These are phyloP conservation scores for Achaetomium macrosporum DNA, from an alignment of 2,329 filamentous ascomycete species.

Conservation along the genomic window DNA sequence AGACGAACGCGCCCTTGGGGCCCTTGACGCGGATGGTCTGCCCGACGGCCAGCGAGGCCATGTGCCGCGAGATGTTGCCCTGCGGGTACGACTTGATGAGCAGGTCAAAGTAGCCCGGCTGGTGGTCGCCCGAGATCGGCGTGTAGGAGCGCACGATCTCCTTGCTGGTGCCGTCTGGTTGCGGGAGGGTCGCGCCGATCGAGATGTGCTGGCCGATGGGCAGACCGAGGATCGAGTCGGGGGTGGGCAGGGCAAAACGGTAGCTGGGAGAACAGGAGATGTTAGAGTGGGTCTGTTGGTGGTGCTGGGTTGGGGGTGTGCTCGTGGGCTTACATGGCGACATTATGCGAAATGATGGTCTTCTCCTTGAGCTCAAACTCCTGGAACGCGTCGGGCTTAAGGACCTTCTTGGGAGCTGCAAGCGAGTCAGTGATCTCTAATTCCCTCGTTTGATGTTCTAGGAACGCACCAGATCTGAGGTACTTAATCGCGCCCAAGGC, in stretches of 20 bases:
- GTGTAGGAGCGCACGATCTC: conserved; percentile 90
- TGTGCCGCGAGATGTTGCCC: conserved; percentile 93
- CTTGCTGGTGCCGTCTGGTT: conserved; percentile 65
- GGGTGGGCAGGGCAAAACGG: conserved; percentile 78
- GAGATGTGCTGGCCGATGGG: conserved; percentile 99
- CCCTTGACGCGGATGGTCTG: conserved; percentile 86
- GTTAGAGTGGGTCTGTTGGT: too few species aligned
- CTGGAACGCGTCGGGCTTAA: conserved; percentile 84
- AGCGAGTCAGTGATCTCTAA: conserved; percentile 6
- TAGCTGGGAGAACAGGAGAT: conserved; percentile 54
- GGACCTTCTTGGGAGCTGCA: conserved; percentile 68
- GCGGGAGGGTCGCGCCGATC: conserved; percentile 69
- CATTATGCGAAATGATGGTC: conserved; percentile 94
- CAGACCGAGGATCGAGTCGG: conserved; percentile 80
- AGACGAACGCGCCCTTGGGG: conserved; percentile 96
- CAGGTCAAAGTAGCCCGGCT: conserved; percentile 88
- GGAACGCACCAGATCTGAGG: conserved; percentile 59
- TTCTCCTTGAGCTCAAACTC: conserved; percentile 92
- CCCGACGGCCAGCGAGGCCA: conserved; percentile 76
- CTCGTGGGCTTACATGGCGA: conserved; percentile 72
- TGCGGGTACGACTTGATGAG: conserved; percentile 97
- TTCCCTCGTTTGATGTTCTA: not conserved
- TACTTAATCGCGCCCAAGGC: conserved; percentile 66
- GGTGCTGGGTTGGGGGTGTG: too few species aligned
- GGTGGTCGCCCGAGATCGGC: conserved; percentile 82